Base-by-base conservation (phyloP, 23 red algal species). In the Agarophyton chilense region DNA sequence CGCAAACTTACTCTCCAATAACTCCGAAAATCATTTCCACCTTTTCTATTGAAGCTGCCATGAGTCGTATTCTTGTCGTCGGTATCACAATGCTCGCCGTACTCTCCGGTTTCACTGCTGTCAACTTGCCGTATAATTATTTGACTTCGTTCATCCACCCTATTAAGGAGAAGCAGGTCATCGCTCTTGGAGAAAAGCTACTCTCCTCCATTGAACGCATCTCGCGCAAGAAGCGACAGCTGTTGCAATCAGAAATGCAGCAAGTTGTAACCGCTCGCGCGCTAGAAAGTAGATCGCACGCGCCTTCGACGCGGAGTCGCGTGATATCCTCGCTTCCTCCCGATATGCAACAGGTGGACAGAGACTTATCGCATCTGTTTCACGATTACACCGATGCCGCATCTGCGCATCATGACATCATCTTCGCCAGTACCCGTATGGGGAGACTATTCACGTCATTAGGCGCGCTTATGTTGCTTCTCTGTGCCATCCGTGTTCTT, bases 81-180 rank as follows among this genome's bases (percentile, higher is more conserved):
- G 92, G 92, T 54, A 95, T 84, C 78, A 83, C 92, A 19, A 89
- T 95, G 78, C 92, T 95, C 53, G 92, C 92, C 25, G 60, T 90
- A 2, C 51, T 95, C 18, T 90, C 92, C 63, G 92, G 92, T 16
- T 88, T 95, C 33, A 90, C 84, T 26, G 92, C 92, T 18, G 92
- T 95, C 41, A 61, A 88, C 54, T 51, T 95, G 38, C 92, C 92
- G 28, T 88, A 87, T 65, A 56, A 42, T 41, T 90, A 95, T 67
- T 44, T 95, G 33, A 60, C 75, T 56, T 77, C 84, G 4, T 52
- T 95, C 54, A 81, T 95, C 39, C 83, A 81, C 35, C 89, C 89
- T 10, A 70, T 90, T 56, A 79, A 78, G 42, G 86, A 90, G 33
- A 65, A 78, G 70, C 53, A 90, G 34, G 86, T 90, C 33, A 79